These are phyloP conservation scores for Aureobasidium pullulans DNA, from an alignment of 2,329 filamentous ascomycete genomes.

Conservation along the genomic window DNA sequence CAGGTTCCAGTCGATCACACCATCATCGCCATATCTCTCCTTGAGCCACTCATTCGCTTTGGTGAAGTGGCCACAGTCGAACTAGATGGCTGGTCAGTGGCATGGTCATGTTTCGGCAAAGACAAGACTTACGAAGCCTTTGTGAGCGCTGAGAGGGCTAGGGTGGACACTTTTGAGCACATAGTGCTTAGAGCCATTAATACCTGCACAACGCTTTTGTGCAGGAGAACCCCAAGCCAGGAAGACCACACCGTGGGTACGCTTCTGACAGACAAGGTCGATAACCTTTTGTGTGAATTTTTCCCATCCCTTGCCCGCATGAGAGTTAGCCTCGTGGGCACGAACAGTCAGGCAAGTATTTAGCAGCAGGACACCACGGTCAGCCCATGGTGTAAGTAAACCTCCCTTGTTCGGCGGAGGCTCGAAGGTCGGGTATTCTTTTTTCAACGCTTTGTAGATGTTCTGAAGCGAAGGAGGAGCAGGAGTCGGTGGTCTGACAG, in stretches of 20 bases:
- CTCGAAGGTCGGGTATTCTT: conserved; percentile 74
- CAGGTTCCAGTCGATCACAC: conserved; percentile 77
- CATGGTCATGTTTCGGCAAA: background rate
- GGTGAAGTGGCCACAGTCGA: conserved; percentile 65
- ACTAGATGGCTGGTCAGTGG: conserved; percentile 6
- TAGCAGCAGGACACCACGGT: conserved; percentile 83
- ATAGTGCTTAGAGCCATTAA: conserved; percentile 67
- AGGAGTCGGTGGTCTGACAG: conserved; percentile 77
- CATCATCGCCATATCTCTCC: conserved; percentile 68
- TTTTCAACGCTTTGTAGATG: conserved; percentile 82
- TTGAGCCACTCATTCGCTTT: conserved; percentile 80
- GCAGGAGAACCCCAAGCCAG: conserved; percentile 89
- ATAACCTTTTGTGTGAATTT: conserved; percentile 86
- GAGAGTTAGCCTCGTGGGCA: conserved; percentile 78
- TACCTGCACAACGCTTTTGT: conserved; percentile 65
- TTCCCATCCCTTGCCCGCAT: conserved; percentile 86
- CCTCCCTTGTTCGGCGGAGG: conserved; percentile 71
- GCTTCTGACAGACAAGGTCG: conserved; percentile 71
- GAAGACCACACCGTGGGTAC: conserved; percentile 80
- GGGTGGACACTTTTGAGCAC: conserved; percentile 86
- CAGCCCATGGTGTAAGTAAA: conserved; percentile 85
- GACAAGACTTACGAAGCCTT: conserved; percentile 59
- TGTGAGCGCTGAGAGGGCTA: conserved; percentile 77
- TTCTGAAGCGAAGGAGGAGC: conserved; percentile 88
- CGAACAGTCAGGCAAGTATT: conserved; percentile 94